Evolutionary conservation across 176 grass and related monocot genomes (phyloP), one percentile per base, ranked within the genome.

Genomic region (Carex parvula): DNA sequence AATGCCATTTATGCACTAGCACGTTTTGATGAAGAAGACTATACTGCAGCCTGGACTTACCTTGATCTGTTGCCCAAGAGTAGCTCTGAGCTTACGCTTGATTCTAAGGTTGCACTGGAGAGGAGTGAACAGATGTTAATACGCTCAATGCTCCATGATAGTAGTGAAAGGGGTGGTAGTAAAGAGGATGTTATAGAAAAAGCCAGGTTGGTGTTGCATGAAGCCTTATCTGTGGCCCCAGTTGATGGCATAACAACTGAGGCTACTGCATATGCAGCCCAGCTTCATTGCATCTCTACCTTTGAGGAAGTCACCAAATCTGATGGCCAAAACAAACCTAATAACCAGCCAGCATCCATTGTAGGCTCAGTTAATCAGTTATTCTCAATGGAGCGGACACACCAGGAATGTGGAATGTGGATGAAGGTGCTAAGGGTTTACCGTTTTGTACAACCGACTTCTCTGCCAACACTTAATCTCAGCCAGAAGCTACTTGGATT

Each of bases 41-140:
- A 92, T 59, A 48, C 91, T 84, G 83, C 95, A 85, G 92, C 92
- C 81, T 89, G 90, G 92, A 87, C 84, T 81, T 94, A 92, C 88
- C 92, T 98, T 87, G 95, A 98, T 90, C 92, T 98, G 84, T 94
- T 92, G 68, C 89, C 92, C 12, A 94, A 94, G 83, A 94, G 95
- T 60, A 94, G 92, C 82, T 90, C 79, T 63, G 95, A 98, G 84
- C 84, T 91, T 86, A 92, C 89, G 33, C 92, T 98, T 85, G 91
- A 98, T 91, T 90, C 91, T 50, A 94, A 94, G 84, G 70, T 98
- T 50, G 89, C 95, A 84, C 54, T 94, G 72, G 92, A 98, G 86
- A 98, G 95, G 90, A 98, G 95, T 87, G 95, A 98, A 80, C 83
- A 90, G 76, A 98, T 98, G 92, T 90, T 98, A 39, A 64, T 98